Conservation (phyloP, 2,329 filamentous ascomycete species). For the Cladosporium oxysporum region DNA sequence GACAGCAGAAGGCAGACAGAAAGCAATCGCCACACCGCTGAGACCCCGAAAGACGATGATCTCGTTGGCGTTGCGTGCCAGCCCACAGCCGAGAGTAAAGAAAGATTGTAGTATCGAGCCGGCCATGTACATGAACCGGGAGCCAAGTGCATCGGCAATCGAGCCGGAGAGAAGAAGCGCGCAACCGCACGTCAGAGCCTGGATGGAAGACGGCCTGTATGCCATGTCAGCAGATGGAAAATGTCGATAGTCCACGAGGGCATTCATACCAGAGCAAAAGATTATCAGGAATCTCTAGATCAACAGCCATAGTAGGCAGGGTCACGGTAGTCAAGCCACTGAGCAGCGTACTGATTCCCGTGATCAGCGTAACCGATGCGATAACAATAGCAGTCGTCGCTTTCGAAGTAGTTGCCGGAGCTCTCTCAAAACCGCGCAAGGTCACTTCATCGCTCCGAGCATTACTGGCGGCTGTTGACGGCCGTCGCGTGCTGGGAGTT, state of each 20-base stretch:
- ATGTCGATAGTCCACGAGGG: background rate
- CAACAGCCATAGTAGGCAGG: conserved; percentile 44
- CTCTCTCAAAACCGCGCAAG: conserved; percentile 10
- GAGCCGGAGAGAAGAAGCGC: conserved; percentile 54
- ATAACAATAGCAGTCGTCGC: conserved; percentile 30
- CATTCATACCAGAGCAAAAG: conserved; percentile 31
- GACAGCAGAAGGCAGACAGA: conserved; percentile 49
- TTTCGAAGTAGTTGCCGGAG: conserved; percentile 21
- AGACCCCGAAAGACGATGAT: conserved; percentile 33
- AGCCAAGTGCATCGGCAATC: conserved; percentile 54
- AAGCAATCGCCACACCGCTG: conserved; percentile 33
- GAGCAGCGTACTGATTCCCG: conserved; percentile 27
- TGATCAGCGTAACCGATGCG: conserved; percentile 31
- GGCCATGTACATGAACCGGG: conserved; percentile 48
- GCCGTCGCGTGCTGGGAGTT: conserved; percentile 15
- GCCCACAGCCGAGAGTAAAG: conserved; percentile 49
- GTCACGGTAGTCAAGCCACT: conserved; percentile 47
- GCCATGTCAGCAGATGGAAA: background rate
- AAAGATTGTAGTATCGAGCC: conserved; percentile 48
- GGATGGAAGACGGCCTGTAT: conserved; percentile 34
- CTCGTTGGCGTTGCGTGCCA: conserved; percentile 39
- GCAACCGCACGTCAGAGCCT: conserved; percentile 48
- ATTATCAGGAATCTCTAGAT: conserved; percentile 34
- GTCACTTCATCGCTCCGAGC: conserved; percentile 5
- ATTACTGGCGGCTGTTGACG: conserved; percentile 6